A percentile compares a stretch with the other conserved stretches of the same genome.
phyloP scores from a whole-genome alignment of 108 stramenopile species.

The Epithemia pelagica region DNA sequence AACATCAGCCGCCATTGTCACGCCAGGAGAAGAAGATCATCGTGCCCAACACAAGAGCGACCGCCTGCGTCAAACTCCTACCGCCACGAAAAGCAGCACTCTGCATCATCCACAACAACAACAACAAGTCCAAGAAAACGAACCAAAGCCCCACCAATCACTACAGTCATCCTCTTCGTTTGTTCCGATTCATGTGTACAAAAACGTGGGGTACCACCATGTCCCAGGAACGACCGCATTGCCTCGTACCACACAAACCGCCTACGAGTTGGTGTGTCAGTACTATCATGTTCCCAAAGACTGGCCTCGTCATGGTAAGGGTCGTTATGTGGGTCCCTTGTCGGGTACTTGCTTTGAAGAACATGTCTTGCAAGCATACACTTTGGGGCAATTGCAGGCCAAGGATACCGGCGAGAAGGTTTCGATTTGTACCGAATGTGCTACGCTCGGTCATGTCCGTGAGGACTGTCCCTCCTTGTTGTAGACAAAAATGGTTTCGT shows the following conservation, averaged over 20 bases:
- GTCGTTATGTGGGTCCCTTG: slow-evolving; percentile 49
- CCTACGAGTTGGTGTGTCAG: slow-evolving; percentile 42
- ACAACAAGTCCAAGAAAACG: too few relatives aligned
- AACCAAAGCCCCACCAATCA: too few relatives aligned
- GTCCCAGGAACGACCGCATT: slow-evolving; percentile 31
- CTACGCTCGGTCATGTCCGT: slow-evolving; percentile 29
- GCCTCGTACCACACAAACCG: slow-evolving; percentile 15
- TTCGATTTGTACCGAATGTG: slow-evolving; percentile 35
- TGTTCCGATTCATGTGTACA: slow-evolving; percentile 52
- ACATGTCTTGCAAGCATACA: slow-evolving; percentile 57
- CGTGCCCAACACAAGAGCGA: too few relatives aligned
- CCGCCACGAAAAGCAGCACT: too few relatives aligned
- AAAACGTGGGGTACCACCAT: slow-evolving; percentile 46
- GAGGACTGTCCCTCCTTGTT: slow-evolving; percentile 37
- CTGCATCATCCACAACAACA: too few relatives aligned
- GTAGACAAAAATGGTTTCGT: too few relatives aligned
- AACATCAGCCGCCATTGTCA: too few relatives aligned
- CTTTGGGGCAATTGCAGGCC: slow-evolving; percentile 27
- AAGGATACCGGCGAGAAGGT: slow-evolving; percentile 5
- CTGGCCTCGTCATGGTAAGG: slow-evolving; percentile 50
- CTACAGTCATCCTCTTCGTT: too few relatives aligned
- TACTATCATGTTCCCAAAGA: slow-evolving; percentile 46
- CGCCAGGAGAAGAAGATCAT: too few relatives aligned
- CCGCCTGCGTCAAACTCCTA: too few relatives aligned
- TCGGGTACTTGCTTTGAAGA: slow-evolving; percentile 70